phyloP scores from a whole-genome alignment of 768 basidiomycete species.

The Macrolepiota fuliginosa region DNA sequence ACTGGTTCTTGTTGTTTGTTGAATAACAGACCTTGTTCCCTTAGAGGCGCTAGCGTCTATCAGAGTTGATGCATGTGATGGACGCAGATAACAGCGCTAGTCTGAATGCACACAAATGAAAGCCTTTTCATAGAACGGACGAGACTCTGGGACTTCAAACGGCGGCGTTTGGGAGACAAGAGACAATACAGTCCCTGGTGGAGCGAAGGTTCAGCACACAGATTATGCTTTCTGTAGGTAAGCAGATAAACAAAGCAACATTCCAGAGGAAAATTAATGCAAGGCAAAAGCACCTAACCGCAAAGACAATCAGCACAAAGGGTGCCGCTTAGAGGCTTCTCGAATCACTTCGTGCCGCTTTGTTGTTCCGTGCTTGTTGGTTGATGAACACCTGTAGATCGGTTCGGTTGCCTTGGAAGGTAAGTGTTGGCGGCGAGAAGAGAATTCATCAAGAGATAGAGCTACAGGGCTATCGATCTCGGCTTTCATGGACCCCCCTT shows the following conservation, averaged over 20 bases:
- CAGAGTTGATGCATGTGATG: neutral
- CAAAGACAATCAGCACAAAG: neutral
- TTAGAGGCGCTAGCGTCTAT: neutral
- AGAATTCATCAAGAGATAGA: neutral
- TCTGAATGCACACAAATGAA: neutral
- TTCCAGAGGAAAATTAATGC: neutral
- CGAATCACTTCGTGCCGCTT: neutral
- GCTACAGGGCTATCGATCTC: neutral
- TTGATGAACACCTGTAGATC: neutral
- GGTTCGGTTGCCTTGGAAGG: conserved; percentile 3
- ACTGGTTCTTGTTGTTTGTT: neutral
- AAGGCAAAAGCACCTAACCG: neutral
- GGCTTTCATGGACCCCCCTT: neutral
- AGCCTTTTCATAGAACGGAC: neutral
- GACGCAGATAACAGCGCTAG: no score
- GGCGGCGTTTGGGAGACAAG: neutral
- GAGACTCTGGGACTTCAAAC: neutral
- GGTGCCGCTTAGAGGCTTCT: neutral
- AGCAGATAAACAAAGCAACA: neutral
- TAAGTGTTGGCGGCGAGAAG: neutral
- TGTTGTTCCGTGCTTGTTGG: neutral
- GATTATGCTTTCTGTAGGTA: neutral
- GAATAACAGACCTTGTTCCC: neutral
- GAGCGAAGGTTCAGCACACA: neutral
- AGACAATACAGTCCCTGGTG: neutral